Conservation (phyloP, 495 filamentous ascomycete genomes). For the Diplogelasinospora grovesii region DNA sequence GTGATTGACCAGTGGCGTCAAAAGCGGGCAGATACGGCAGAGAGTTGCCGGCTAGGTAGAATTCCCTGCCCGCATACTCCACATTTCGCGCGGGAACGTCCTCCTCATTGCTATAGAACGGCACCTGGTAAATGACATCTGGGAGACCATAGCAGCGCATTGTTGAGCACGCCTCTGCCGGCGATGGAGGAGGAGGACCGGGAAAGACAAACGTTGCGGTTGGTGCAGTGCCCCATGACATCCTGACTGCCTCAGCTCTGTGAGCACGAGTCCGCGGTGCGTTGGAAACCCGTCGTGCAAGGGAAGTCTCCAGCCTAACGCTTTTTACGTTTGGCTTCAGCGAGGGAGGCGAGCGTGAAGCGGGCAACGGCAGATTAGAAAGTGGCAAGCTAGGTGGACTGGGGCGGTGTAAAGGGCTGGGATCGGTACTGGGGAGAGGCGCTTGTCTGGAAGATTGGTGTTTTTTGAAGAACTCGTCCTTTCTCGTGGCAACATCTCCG, state of each 20-base stretch:
- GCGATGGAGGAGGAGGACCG: slow-evolving; percentile 34
- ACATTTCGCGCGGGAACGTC: slow-evolving; percentile 75
- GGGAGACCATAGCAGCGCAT: slow-evolving; percentile 37
- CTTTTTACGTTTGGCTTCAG: too few species aligned
- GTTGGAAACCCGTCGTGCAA: too few species aligned
- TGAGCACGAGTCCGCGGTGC: too few species aligned
- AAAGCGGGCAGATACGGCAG: slow-evolving; percentile 75
- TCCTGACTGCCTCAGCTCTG: too few species aligned
- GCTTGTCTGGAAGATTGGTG: slow-evolving; percentile 1
- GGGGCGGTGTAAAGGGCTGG: neutral
- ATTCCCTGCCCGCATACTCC: slow-evolving; percentile 87
- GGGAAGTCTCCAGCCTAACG: too few species aligned
- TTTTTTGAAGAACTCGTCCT: slow-evolving; percentile 33
- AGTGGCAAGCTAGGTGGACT: neutral
- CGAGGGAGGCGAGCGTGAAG: too few species aligned
- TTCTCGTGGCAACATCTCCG: slow-evolving; percentile 28
- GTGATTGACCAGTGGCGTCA: slow-evolving; percentile 54
- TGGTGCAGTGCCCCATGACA: too few species aligned
- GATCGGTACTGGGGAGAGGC: too few species aligned
- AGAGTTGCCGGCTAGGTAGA: slow-evolving; percentile 66
- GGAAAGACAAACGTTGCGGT: slow-evolving; percentile 21
- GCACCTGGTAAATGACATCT: slow-evolving; percentile 69
- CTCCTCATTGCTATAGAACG: slow-evolving; percentile 77
- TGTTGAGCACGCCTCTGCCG: slow-evolving; percentile 33
- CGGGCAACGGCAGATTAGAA: too few species aligned